Evolutionary conservation across 1,284 basidiomycete genomes (phyloP), one percentile per base, ranked within the genome.

Genomic region (Malassezia sympodialis): DNA sequence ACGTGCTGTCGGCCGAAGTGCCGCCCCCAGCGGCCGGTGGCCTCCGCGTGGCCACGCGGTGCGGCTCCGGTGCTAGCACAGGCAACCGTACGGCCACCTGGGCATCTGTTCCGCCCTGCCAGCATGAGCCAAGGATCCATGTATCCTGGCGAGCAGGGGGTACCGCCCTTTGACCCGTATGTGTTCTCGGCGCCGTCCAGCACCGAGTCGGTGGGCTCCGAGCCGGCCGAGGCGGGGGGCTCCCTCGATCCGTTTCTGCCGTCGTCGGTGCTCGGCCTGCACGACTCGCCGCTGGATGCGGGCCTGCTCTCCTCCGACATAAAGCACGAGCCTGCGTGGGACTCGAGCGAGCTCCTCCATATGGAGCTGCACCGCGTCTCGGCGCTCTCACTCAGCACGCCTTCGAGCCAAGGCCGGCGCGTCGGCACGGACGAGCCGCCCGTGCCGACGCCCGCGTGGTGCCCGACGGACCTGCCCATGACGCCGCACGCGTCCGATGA

Each of bases 181-280:
- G 41, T 15, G 19, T 40, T 51, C 14, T 31, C 24, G 21, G 28
- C 28, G n/a, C 27, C 39, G 4, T 27, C 49, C 3, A 27, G 26
- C 49, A 31, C 26, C 35, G 37, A 40, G 32, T 51, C 35, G 15
- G 10, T 40, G 12, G 21, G 27, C 26, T 32, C 21, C 12, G 41
- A 51, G 23, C 24, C 30, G 26, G 17, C 37, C 49, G 26, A 23
- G 21, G 11, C 27, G n/a, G 21, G 2, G 4, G 17, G 39, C 11
- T 26, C 41, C 19, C 28, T 44, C 15, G 50, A 51, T 37, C 41
- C 40, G 23, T 35, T 44, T 19, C 39, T 51, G n/a, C 49, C 49
- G 11, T 51, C 49, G 12, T 42, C 39, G 10, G 39, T 43, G 32
- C 30, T 49, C 10, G 46, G 46, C 4, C 37, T 39, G 17, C 37